phyloP scores from a whole-genome alignment of 768 basidiomycete genomes.

The Suillus discolor region DNA sequence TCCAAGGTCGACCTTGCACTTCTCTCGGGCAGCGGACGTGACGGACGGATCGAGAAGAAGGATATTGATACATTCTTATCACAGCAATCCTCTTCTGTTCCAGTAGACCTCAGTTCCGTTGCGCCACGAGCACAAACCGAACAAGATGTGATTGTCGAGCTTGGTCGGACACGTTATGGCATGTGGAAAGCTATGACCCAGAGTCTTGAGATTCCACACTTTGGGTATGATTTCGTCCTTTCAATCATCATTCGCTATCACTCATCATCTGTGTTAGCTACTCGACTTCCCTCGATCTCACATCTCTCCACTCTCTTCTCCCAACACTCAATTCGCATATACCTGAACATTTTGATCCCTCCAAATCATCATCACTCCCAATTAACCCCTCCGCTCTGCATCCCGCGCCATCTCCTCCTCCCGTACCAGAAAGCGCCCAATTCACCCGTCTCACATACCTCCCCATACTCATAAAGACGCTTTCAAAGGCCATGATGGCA shows the following conservation, averaged over 20 bases:
- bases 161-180: slow-evolving; percentile 74
- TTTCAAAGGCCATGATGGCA: slow-evolving; percentile 76
- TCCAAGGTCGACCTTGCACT: slow-evolving; percentile 63
- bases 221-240: slow-evolving; percentile 51
- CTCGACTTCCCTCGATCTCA: slow-evolving; percentile 75
- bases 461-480: slow-evolving; percentile 81
- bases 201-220: slow-evolving; percentile 86
- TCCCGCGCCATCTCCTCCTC: slow-evolving; percentile 40
- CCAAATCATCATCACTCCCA: slow-evolving; percentile 37
- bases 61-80: slow-evolving; percentile 70
- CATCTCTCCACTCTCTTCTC: slow-evolving; percentile 62
- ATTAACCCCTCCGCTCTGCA: slow-evolving; percentile 44
- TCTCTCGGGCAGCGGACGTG: slow-evolving; percentile 70
- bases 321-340: slow-evolving; percentile 71
- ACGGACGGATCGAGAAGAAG: slow-evolving; percentile 71
- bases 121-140: slow-evolving; percentile 6
- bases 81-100: background rate
- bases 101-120: background rate
- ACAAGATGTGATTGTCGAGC: slow-evolving; percentile 64
- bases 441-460: slow-evolving; percentile 78
- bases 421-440: slow-evolving; percentile 52
- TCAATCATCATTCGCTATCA: background rate
- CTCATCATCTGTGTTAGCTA: slow-evolving; percentile 46
- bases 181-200: slow-evolving; percentile 94
- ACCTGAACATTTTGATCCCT: slow-evolving; percentile 54